phyloP scores from a whole-genome alignment of 225 moss, liverwort and hornwort species.

The Physcomitrium patens region DNA sequence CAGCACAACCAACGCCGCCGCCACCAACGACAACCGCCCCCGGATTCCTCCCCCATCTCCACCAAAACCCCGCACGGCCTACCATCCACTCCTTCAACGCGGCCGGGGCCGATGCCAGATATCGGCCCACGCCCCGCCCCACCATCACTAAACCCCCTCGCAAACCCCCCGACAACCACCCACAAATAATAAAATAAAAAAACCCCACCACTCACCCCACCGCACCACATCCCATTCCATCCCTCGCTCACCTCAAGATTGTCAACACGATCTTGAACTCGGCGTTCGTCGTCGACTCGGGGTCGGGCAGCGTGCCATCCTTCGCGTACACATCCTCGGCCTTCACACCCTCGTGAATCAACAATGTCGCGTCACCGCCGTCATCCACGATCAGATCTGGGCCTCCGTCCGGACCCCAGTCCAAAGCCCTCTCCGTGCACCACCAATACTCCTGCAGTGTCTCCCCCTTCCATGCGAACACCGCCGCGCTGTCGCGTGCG shows the following conservation, averaged over 20 bases:
- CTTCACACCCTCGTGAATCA: slow-evolving; percentile 82
- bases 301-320: slow-evolving; percentile 62
- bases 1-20: too few relatives aligned
- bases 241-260: slow-evolving; percentile 38
- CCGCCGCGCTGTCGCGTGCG: slow-evolving; percentile 69
- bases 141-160: background rate
- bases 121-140: background rate
- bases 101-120: slow-evolving; percentile 46
- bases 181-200: too few relatives aligned
- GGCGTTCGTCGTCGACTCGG: slow-evolving; percentile 57
- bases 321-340: slow-evolving; percentile 69
- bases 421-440: slow-evolving; percentile 75
- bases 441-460: slow-evolving; percentile 79
- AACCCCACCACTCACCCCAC: too few relatives aligned
- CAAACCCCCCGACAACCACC: background rate
- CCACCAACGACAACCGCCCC: too few relatives aligned
- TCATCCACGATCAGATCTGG: slow-evolving; percentile 79
- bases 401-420: slow-evolving; percentile 70
- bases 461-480: slow-evolving; percentile 85
- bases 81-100: too few relatives aligned
- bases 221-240: too few relatives aligned
- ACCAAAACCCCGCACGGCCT: too few relatives aligned
- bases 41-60: too few relatives aligned
- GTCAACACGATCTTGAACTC: slow-evolving; percentile 71
- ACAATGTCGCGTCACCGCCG: slow-evolving; percentile 71